Conservation (phyloP, 2,329 filamentous ascomycete species). For the Cladophialophora bantiana region DNA sequence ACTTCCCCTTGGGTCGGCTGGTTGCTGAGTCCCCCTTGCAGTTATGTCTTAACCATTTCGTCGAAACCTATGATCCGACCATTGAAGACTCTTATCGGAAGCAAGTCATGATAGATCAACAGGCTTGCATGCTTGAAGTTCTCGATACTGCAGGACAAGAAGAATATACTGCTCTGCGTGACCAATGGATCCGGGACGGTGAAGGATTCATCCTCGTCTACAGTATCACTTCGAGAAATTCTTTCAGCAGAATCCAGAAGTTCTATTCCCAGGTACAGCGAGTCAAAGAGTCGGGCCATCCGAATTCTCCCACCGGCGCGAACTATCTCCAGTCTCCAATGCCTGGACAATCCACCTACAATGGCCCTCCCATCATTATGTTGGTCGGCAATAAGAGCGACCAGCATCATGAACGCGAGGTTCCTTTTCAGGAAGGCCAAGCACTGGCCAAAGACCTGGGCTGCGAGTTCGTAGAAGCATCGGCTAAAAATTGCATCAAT, state of each 20-base stretch:
- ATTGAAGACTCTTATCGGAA: slow-evolving; percentile 74
- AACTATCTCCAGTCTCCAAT: slow-evolving; percentile 59
- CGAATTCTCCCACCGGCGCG: slow-evolving; percentile 60
- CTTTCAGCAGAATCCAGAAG: slow-evolving; percentile 90
- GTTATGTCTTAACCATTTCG: slow-evolving; percentile 97
- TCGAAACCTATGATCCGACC: slow-evolving; percentile 81
- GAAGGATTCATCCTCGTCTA: slow-evolving; percentile 98
- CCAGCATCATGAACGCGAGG: slow-evolving; percentile 91
- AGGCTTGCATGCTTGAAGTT: slow-evolving; percentile 97
- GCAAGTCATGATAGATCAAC: slow-evolving; percentile 83
- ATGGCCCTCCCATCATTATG: slow-evolving; percentile 83
- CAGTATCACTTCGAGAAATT: slow-evolving; percentile 96
- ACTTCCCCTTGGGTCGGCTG: not conserved
- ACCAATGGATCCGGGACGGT: slow-evolving; percentile 98
- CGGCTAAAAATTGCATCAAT: slow-evolving; percentile 97
- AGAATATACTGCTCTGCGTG: slow-evolving; percentile 94
- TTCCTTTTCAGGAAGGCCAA: slow-evolving; percentile 94
- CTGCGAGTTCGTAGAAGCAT: slow-evolving; percentile 96
- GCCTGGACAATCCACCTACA: slow-evolving; percentile 53
- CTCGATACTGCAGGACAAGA: slow-evolving; percentile 97
- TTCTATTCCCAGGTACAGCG: slow-evolving; percentile 97
- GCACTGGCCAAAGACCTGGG: slow-evolving; percentile 89
- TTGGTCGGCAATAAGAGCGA: slow-evolving; percentile 99
- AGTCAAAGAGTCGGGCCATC: slow-evolving; percentile 83
- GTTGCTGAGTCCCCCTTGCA: slow-evolving; percentile 50